Evolutionary conservation across 2,329 filamentous ascomycete species (phyloP), one percentile per base, ranked within the genome.

Genomic region (Coniochaeta sp.): DNA sequence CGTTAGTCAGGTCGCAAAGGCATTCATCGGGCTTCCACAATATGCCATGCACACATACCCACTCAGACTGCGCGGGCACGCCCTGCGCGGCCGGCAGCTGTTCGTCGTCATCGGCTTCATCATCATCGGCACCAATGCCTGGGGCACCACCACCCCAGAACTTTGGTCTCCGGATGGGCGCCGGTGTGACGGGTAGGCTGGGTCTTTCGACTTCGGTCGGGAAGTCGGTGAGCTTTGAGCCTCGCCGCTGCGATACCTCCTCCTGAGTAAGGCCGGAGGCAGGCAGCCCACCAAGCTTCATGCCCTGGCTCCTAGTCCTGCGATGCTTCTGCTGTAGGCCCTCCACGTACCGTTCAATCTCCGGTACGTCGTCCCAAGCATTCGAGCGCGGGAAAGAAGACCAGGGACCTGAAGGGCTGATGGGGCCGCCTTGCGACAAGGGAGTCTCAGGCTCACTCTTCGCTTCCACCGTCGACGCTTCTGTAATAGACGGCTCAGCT

Each of bases 281-380:
- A 57, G 63, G 63, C 14, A 66, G 67, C 57, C 70, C 52, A 36
- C 55, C 63, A 42, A 71, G 64, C 26, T 60, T 63, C 54, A 68
- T 44, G 62, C 72, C 71, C 55, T 69, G 66, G 62, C 70, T 74
- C 50, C 64, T 68, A 44, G 69, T 66, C 54, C 77, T 75, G 57
- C 74, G 76, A 69, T 84, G 81, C 71, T 87, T 86, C 67, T 89
- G 86, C 67, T 89, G 86, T 60, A 96, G 78, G 58, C 85, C 82
- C 64, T 90, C 89, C 59, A 98, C 90, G 71, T 97, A 99, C 64
- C 85, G 84, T 68, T 91, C 87, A 67, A 99, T 99, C 65, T 91
- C 89, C 14, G 90, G 90, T 58, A 96, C 84, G 58, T 91, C 90
- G 68, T 99, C 95, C 95, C 95, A 99, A 17, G 91, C 93, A 73